Evolutionary conservation across 441 rosid species (phyloP), one percentile per base, ranked within the genome.

Genomic region (Bruguiera hainesii): DNA sequence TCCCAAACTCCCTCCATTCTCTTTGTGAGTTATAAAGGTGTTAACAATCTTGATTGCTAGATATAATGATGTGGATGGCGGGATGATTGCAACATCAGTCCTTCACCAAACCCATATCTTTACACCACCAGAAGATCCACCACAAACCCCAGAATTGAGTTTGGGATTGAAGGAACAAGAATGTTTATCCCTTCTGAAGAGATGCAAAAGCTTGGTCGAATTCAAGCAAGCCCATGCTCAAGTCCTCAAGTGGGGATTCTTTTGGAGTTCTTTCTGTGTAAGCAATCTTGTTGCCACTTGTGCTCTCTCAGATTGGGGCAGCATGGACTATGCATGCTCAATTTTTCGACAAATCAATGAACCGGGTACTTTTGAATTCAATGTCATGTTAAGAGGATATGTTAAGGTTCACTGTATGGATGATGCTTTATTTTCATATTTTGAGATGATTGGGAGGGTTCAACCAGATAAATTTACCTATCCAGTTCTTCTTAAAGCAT

Each of bases 381-480:
- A 84, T 63, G 70, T 84, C 5, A 83, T 89, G 90, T 87, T 85
- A 16, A 76, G 80, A 80, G 93, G 87, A 3, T 70, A 75, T 68
- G 89, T 84, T 6, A 74, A 66, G 56, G 83, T 71, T 25, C 28
- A 71, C 64, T 56, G 75, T 61, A 77, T 74, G 37, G 84, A 79
- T 67, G 81, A 81, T 61, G 87, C 89, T 31, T 61, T 87, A 66
- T 35, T 51, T 63, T 21, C 84, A 52, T 89, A 81, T 66, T 53
- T 1, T 69, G 87, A 87, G 64, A 89, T 91, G 96, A 64, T 83
- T 10, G 81, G 84, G 73, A 74, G 69, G 52, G 91, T 82, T 13
- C 75, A 73, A 56, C 84, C 96, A 48, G 91, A 87, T 79, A 65
- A 80, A 56, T 89, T 83, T 84, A 85, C 98, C 1, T 90, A 75